Evolutionary conservation across 176 grass and related monocot species (phyloP), one percentile per base, ranked within the genome.

Genomic region (Bromus sterilis): DNA sequence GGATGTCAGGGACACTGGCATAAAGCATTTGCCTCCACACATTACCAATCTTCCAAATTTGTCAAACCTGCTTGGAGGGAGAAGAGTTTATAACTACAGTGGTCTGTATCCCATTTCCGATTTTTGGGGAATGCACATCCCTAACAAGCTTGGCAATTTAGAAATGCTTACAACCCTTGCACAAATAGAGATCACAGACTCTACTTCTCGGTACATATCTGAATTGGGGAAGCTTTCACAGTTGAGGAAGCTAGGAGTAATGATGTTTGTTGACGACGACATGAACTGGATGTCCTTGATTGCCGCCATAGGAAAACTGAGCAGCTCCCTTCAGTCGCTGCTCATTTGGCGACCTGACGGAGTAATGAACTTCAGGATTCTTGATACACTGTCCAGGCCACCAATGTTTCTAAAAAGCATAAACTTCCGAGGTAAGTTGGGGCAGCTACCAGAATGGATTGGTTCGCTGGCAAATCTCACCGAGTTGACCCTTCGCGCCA

Each of bases 181-280:
- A 46, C 81, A 88, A 9, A 24, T 84, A 31, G 86, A 83, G 58
- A 30, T 88, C 46, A 88, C 80, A 37, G 28, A 28, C 11, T 37
- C 4, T 23, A 66, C 44, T 24, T 83, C 44, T 2, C 1, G 0
- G 29, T 48, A 6, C 46, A 74, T 88, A 4, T 18, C 0, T 57
- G 86, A 88, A 23, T 23, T 88, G 23, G 67, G 75, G 0, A 88
- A 84, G 2, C 18, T 88, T 18, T 67, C 75, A 16, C 58, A 9
- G 24, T 84, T 88, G 81, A 79, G 23, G 36, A 88, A 84, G 69
- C 67, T 88, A 66, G 81, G 75, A 2, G 76, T 84, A 49, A 75
- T 84, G 86, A 88, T 88, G 76, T 84, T 88, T 74, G 59, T 84
- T 74, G 75, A 88, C 13, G 86, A 88, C 57, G 67, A 88, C 58